A percentile compares a stretch with the other conserved stretches of the same genome.
These are phyloP conservation scores for Monilinia aucupariae DNA, from an alignment of 2,329 filamentous ascomycete genomes.

Conservation along the genomic window DNA sequence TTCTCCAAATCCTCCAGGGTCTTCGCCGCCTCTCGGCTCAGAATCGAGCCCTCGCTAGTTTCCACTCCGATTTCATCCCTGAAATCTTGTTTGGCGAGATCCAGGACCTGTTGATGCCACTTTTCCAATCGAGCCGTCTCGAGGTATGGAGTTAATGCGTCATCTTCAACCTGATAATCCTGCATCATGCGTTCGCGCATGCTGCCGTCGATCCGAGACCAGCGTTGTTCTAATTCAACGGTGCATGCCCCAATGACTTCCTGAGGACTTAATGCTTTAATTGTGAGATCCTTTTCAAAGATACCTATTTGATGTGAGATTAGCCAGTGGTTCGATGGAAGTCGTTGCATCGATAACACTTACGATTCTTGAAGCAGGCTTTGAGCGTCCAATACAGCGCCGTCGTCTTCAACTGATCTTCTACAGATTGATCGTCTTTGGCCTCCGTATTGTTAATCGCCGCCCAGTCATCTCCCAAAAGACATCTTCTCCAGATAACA, in stretches of 20 bases:
- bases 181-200: constrained; percentile 62
- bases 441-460: constrained; percentile 70
- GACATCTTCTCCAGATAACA: constrained; percentile 84
- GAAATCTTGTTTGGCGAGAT: constrained; percentile 37
- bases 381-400: constrained; percentile 63
- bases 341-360: constrained; percentile 3
- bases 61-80: constrained; percentile 34
- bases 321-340: constrained; percentile 31
- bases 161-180: constrained; percentile 70
- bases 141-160: constrained; percentile 56
- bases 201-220: constrained; percentile 54
- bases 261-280: constrained; percentile 46
- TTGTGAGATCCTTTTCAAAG: constrained; percentile 40
- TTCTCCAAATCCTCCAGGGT: constrained; percentile 29
- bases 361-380: constrained; percentile 60
- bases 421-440: constrained; percentile 64
- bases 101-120: constrained; percentile 52
- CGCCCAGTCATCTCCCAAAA: constrained; percentile 79
- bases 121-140: constrained; percentile 63
- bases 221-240: constrained; percentile 56
- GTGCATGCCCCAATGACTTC: constrained; percentile 56
- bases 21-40: constrained; percentile 22
- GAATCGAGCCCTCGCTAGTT: constrained; percentile 26
- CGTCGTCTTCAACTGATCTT: constrained; percentile 58
- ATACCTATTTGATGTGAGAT: constrained; percentile 29